Conservation (phyloP, 768 basidiomycete genomes). For the Ramaria rubella region DNA sequence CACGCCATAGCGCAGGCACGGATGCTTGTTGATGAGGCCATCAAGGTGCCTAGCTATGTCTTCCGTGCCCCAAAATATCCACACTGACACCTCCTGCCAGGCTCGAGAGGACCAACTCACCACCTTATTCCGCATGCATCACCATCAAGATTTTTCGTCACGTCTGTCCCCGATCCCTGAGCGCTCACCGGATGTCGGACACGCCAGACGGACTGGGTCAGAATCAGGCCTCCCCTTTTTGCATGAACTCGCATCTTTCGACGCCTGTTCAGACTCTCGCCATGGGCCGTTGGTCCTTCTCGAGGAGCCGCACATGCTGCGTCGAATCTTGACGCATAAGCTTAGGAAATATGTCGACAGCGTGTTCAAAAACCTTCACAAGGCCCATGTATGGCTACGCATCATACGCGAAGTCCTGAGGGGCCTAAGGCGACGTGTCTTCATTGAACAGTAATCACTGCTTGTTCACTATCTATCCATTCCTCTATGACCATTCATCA, state of each 20-base stretch:
- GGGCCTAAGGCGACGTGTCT: slow-evolving; percentile 36
- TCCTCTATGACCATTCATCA: background rate
- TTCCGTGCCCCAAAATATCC: background rate
- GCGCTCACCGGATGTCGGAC: slow-evolving; percentile 17
- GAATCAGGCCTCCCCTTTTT: slow-evolving; percentile 15
- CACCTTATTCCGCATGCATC: background rate
- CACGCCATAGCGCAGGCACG: slow-evolving; percentile 1
- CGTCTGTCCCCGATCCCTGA: slow-evolving; percentile 29
- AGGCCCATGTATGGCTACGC: slow-evolving; percentile 49
- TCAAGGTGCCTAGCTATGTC: background rate
- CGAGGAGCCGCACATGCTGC: slow-evolving; percentile 52
- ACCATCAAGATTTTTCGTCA: slow-evolving; percentile 12
- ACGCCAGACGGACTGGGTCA: slow-evolving; percentile 11
- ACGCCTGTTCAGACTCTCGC: too few relatives aligned
- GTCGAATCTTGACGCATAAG: slow-evolving; percentile 59
- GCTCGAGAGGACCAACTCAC: slow-evolving; percentile 3
- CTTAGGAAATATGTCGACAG: slow-evolving; percentile 50
- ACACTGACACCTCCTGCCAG: slow-evolving; percentile 2
- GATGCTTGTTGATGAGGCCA: background rate
- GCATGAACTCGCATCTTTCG: slow-evolving; percentile 20
- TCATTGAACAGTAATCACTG: background rate
- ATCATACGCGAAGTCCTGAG: slow-evolving; percentile 59
- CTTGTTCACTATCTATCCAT: background rate
- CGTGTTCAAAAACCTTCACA: slow-evolving; percentile 60
- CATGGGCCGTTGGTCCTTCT: slow-evolving; percentile 52